Conservation (phyloP, 345 rosid genomes). For the Raphanus raphanistrum region DNA sequence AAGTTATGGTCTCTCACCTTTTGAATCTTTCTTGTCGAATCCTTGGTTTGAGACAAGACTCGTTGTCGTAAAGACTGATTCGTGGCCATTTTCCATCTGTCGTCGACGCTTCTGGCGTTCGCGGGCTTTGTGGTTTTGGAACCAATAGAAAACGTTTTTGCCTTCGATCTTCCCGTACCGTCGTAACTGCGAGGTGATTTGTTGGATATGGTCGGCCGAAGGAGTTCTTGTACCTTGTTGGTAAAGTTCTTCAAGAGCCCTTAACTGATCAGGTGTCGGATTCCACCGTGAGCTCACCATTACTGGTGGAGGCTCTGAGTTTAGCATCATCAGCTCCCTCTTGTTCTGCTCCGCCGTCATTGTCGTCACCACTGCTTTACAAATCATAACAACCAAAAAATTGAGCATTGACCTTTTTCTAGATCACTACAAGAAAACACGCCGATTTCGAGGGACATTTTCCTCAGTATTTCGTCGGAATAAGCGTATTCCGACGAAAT, state of each 20-base stretch:
- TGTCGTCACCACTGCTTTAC: slow-evolving; percentile 26
- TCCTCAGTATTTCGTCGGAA: no score
- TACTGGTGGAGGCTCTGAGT: slow-evolving; percentile 47
- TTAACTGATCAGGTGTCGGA: slow-evolving; percentile 92
- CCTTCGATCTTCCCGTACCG: slow-evolving; percentile 95
- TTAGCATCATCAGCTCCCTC: slow-evolving; percentile 54
- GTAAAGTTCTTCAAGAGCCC: slow-evolving; percentile 82
- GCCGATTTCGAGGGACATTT: no score
- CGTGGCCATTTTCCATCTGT: slow-evolving; percentile 61
- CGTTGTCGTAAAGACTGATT: slow-evolving; percentile 29
- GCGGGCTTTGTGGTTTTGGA: slow-evolving; percentile 95
- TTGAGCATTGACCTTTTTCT: background rate
- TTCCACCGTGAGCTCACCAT: slow-evolving; percentile 93
- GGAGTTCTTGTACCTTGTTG: slow-evolving; percentile 90
- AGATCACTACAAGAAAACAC: no score
- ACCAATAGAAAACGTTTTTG: slow-evolving; percentile 97
- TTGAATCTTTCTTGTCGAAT: slow-evolving; percentile 58
- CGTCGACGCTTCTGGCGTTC: slow-evolving; percentile 85
- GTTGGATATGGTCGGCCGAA: slow-evolving; percentile 86
- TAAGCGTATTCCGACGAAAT: no score
- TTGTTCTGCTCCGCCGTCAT: slow-evolving; percentile 66
- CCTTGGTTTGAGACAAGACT: slow-evolving; percentile 30
- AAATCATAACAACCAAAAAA: slow-evolving; percentile 8
- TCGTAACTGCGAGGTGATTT: slow-evolving; percentile 78
- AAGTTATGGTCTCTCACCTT: slow-evolving; percentile 10